A percentile compares a stretch with the other conserved stretches of the same genome.
Conservation (phyloP, 2,329 filamentous ascomycete genomes). For the Botrytis byssoidea region DNA sequence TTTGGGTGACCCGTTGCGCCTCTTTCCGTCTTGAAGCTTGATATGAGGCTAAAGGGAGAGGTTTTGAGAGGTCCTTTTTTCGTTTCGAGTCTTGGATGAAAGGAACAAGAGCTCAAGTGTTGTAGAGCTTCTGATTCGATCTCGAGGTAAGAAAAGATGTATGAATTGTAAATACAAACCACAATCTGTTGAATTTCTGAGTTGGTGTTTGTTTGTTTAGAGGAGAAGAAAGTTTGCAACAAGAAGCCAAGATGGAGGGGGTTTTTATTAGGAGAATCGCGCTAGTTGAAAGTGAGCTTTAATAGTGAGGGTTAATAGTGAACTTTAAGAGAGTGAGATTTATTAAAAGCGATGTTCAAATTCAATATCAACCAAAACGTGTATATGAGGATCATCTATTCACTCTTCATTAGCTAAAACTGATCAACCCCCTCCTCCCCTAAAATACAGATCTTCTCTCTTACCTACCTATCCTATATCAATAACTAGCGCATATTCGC, state of each 20-base stretch:
- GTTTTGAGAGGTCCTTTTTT: not conserved
- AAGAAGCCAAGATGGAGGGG: not conserved
- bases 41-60: too few relatives aligned
- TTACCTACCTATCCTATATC: too few relatives aligned
- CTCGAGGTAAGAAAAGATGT: not conserved
- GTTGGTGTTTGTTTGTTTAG: not conserved
- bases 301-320: too few relatives aligned
- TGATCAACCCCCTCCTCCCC: too few relatives aligned
- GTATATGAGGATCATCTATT: not conserved
- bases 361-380: not conserved
- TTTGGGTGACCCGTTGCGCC: too few relatives aligned
- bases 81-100: not conserved
- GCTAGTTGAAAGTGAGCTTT: not conserved
- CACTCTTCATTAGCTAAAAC: not conserved
- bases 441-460: too few relatives aligned
- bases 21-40: too few relatives aligned
- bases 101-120: not conserved
- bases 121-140: not conserved
- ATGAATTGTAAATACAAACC: not conserved
- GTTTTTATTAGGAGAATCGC: not conserved
- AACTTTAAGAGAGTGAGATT: too few relatives aligned
- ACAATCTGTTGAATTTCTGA: not conserved
- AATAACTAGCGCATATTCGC: too few relatives aligned
- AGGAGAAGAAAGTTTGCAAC: not conserved
- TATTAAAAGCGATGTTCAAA: not conserved